Base-by-base conservation (phyloP, 805 yeast genomes). In the Blastobotrys parvus region DNA sequence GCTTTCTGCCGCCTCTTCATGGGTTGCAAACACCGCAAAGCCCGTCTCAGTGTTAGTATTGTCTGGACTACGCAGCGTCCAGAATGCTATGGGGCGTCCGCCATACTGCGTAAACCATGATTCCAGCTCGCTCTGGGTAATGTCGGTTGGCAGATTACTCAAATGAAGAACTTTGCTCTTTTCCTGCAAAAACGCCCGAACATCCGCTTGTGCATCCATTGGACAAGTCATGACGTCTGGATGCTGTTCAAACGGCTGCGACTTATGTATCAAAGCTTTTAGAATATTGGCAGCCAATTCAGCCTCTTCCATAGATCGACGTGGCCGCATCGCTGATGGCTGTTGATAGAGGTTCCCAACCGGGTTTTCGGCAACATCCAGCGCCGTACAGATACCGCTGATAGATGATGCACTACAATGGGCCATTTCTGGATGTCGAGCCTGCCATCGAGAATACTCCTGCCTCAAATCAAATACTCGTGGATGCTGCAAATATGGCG, bases 61-160 rank as follows among this genome's bases (percentile, higher is more conserved):
- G 39, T 72, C 80, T 20, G 78, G 72, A n/a, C 76, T 72, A 55
- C 79, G 80, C 41, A 88, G 69, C 0, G 92, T 79, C 95, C 96
- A 87, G 59, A 87, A 85, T 10, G 94, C 92, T 40, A 84, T 72
- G 1, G 95, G 94, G 40, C 89, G 71, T 1, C 86, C 82, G 2
- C 94, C 94, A 59, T 75, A 81, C 58, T 84, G 92, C 3, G 87
- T 78, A 59, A 87, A 88, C 95, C 96, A 89, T 25, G 82, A 71
- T 65, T 88, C 96, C 38, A 88, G 68, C 62, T 89, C 96, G 41
- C 87, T 73, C 62, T 89, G 96, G 1, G 95, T 89, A 4, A 90
- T 84, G 55, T 88, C 96, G 20, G 69, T 69, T 2, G 95, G 89
- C 50, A 89, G 65, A 60, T 86, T 87, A n/a, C 82, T 71, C 62